Evolutionary conservation across 2,329 filamentous ascomycete species (phyloP).

Genomic region (Aspergillus aculeatus): DNA sequence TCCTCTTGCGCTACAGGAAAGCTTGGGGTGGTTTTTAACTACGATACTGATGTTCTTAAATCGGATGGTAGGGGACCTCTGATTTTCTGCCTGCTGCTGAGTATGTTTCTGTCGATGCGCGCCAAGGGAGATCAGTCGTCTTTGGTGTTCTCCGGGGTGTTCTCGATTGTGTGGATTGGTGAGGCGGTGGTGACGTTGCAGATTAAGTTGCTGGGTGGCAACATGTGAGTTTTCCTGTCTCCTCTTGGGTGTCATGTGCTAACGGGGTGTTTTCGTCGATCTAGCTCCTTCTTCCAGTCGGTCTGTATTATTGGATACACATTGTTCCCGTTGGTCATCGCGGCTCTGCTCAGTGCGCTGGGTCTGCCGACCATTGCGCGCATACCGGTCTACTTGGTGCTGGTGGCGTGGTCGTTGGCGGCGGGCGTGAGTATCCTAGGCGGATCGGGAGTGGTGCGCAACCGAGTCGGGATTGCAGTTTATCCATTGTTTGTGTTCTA

Average conservation of each 20-base stretch:
- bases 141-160: slow-evolving; percentile 90
- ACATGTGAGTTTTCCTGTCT: slow-evolving; percentile 63
- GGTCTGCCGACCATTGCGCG: slow-evolving; percentile 75
- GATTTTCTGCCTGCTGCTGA: slow-evolving; percentile 87
- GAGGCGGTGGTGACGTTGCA: slow-evolving; percentile 96
- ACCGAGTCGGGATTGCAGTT: slow-evolving; percentile 88
- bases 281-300: slow-evolving; percentile 93
- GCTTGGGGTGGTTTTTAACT: neutral
- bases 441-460: slow-evolving; percentile 92
- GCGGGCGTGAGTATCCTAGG: slow-evolving; percentile 95
- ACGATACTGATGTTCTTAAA: neutral
- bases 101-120: slow-evolving; percentile 80
- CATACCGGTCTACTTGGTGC: slow-evolving; percentile 84
- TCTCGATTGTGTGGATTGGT: slow-evolving; percentile 94
- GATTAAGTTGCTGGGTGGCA: slow-evolving; percentile 93
- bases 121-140: slow-evolving; percentile 79
- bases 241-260: slow-evolving; percentile 12
- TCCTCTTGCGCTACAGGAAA: neutral
- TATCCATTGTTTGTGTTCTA: slow-evolving; percentile 97
- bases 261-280: slow-evolving; percentile 10
- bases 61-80: slow-evolving; percentile 68
- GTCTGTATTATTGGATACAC: slow-evolving; percentile 99
- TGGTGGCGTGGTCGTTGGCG: slow-evolving; percentile 89
- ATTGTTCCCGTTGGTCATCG: slow-evolving; percentile 92
- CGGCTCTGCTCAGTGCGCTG: slow-evolving; percentile 81